Conservation (phyloP, 2,329 filamentous ascomycete species). For the Aspergillus sp. region DNA sequence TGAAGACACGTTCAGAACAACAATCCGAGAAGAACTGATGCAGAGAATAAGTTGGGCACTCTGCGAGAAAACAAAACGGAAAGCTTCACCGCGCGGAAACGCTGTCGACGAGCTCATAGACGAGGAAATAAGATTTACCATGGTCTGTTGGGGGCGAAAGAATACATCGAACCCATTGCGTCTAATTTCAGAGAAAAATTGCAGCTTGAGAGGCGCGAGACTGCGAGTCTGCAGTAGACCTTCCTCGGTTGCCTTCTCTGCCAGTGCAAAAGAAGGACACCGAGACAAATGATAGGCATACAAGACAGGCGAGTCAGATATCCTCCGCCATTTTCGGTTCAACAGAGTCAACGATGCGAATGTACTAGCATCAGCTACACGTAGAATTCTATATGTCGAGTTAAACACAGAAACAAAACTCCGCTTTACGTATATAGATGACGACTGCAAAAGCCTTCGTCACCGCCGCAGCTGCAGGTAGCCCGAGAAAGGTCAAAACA, state of each 20-base stretch:
- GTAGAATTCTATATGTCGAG: conserved; percentile 43
- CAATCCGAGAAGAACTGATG: conserved; percentile 82
- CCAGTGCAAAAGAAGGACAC: conserved; percentile 44
- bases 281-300: conserved; percentile 49
- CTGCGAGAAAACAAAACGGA: conserved; percentile 79
- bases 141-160: conserved; percentile 66
- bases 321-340: conserved; percentile 45
- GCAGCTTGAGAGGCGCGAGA: conserved; percentile 61
- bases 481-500: conserved; percentile 1
- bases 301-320: conserved; percentile 44
- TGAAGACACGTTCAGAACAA: conserved; percentile 69
- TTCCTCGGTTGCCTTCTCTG: conserved; percentile 33
- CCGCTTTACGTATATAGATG: not conserved
- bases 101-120: conserved; percentile 79
- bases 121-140: conserved; percentile 78
- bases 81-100: conserved; percentile 78
- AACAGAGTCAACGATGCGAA: conserved; percentile 49
- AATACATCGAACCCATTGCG: conserved; percentile 77
- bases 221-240: conserved; percentile 42
- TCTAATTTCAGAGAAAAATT: conserved; percentile 70
- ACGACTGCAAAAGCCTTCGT: not conserved
- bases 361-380: conserved; percentile 46
- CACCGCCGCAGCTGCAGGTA: not conserved
- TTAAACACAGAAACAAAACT: conserved; percentile 17
- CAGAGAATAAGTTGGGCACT: conserved; percentile 73